Evolutionary conservation across 805 yeast genomes (phyloP), one percentile per base, ranked within the genome.

Genomic region (Tetrapisispora iriomotensis): DNA sequence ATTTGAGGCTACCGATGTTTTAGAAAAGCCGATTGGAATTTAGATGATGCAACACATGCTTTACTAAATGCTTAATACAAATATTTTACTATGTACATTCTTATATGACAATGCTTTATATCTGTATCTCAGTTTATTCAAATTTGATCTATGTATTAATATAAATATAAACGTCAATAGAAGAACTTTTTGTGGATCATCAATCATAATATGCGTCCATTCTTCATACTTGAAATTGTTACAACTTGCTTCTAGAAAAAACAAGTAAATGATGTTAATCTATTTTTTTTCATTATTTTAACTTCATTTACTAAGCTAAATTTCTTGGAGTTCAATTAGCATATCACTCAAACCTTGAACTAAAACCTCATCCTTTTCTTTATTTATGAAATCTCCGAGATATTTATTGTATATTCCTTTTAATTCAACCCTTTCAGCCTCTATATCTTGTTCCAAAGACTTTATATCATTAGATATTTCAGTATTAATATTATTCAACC

Each of bases 11-110:
- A 49, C 71, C 5, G 69, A 67, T 9, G 96, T 96, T 6, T 67
- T 88, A 40, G 68, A 75, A 48, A 65, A 53, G 77, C 79, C 48
- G 67, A 75, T 43, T 83, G 90, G 84, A 75, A 82, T 54, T 61
- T 87, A 41, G 87, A 80, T 45, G 79, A 78, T 40, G 96, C 96
- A 12, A 83, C 95, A 1, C 87, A 88, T 58, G 77, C 68, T 52
- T 65, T 88, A 46, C 65, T 87, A 47, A 68, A 75, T 44, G 83
- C 85, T 40, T 77, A 45, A 26, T 26, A 25, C 12, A 8, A 13
- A 27, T 12, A 24, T 22, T 33, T 23, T 20, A 12, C n/a, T 26
- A n/a, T 26, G 15, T 10, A 26, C n/a, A 26, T n/a, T 10, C 6
- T 10, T 10, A n/a, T n/a, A n/a, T n/a, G n/a, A n/a, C n/a, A n/a